phyloP scores from a whole-genome alignment of 2,329 filamentous ascomycete genomes.

The Claviceps sp. region DNA sequence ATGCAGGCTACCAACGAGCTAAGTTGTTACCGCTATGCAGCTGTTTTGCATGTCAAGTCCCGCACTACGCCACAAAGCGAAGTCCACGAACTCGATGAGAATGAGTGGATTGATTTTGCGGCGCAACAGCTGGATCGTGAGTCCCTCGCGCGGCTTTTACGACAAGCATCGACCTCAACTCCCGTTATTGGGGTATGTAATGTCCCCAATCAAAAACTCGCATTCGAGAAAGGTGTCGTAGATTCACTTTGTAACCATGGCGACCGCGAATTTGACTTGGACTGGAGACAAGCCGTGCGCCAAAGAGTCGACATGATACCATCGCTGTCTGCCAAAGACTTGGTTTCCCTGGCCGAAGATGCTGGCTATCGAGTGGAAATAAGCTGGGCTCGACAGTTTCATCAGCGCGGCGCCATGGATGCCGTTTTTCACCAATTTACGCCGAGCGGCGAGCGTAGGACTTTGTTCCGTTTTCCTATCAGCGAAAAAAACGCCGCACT shows the following conservation, averaged over 20 bases:
- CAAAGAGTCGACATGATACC: not conserved
- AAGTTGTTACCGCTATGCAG: slow-evolving; percentile 14
- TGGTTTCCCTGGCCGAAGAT: slow-evolving; percentile 12
- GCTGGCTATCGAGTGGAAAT: slow-evolving; percentile 31
- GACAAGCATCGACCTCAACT: not conserved
- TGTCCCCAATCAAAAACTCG: not conserved
- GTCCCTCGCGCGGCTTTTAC: not conserved
- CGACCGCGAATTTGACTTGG: not conserved
- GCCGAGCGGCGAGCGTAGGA: not conserved
- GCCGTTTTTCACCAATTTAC: slow-evolving; percentile 19
- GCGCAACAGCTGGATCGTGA: not conserved
- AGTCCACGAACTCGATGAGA: not conserved
- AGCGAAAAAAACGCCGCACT: not conserved
- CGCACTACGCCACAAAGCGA: not conserved
- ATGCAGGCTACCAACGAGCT: slow-evolving; percentile 15
- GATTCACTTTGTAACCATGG: not conserved
- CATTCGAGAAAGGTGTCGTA: not conserved
- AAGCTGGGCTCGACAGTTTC: slow-evolving; percentile 26
- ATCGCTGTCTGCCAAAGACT: slow-evolving; percentile 6
- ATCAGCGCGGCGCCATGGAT: slow-evolving; percentile 10
- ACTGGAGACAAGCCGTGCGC: not conserved
- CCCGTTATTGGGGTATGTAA: not conserved
- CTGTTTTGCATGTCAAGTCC: slow-evolving; percentile 9
- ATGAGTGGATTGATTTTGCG: slow-evolving; percentile 5
- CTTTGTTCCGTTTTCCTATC: slow-evolving; percentile 7